Conservation (phyloP, 164 flowering plant species). For the Vitis cinerea region DNA sequence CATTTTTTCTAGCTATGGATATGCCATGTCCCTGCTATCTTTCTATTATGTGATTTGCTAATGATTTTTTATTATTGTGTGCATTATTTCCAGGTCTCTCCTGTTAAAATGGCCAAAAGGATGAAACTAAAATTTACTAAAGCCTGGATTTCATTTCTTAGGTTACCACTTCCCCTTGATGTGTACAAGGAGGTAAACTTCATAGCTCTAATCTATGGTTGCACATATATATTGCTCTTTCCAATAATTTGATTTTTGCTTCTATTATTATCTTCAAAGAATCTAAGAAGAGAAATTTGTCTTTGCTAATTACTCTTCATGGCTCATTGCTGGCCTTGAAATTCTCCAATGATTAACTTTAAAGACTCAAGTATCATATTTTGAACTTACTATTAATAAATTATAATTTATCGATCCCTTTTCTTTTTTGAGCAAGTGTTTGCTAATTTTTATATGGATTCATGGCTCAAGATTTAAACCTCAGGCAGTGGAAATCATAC, state of each 20-base stretch:
- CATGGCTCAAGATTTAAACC: too few species aligned
- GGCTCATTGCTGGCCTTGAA: too few species aligned
- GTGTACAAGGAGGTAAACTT: slow-evolving; percentile 83
- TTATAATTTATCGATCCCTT: too few species aligned
- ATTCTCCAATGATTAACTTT: too few species aligned
- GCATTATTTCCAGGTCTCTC: slow-evolving; percentile 40
- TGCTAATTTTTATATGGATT: too few species aligned
- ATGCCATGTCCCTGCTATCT: too few species aligned
- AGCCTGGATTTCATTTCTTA: slow-evolving; percentile 89
- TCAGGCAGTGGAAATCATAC: too few species aligned
- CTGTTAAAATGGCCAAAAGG: slow-evolving; percentile 49
- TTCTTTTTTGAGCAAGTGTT: too few species aligned
- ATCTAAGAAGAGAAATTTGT: not conserved
- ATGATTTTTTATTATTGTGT: not conserved
- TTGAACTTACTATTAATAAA: too few species aligned
- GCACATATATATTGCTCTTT: not conserved
- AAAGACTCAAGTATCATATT: too few species aligned
- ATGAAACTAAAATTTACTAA: slow-evolving; percentile 76
- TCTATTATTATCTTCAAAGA: not conserved
- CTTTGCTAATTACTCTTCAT: too few species aligned
- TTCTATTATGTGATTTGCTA: not conserved
- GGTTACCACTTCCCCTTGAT: slow-evolving; percentile 79
- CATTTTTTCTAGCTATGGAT: too few species aligned
- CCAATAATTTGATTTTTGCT: not conserved
- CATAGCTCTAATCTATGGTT: not conserved